Percentiles rank a stretch among this genome's conserved stretches.
Evolutionary conservation across 352 stramenopile genomes (phyloP).

Genomic region (Pythium phragmitis): DNA sequence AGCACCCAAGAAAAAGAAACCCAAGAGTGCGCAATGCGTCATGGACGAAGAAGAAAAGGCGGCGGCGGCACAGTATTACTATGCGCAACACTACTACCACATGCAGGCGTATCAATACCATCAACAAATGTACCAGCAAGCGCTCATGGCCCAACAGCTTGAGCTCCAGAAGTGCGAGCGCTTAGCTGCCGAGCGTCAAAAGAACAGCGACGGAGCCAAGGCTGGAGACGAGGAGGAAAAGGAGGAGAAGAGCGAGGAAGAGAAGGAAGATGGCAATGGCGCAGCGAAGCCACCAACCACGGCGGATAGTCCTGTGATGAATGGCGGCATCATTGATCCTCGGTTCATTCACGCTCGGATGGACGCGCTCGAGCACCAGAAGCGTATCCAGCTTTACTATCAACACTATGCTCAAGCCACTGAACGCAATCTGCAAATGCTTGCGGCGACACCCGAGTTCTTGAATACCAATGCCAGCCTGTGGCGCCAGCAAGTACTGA

Average conservation of each 20-base stretch:
- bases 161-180: conserved; percentile 18
- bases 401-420: conserved; percentile 43
- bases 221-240: neutral
- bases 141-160: conserved; percentile 40
- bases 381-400: conserved; percentile 51
- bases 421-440: conserved; percentile 52
- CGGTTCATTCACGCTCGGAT: conserved; percentile 61
- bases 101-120: conserved; percentile 46
- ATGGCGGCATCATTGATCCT: conserved; percentile 52
- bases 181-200: neutral
- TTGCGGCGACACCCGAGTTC: conserved; percentile 50
- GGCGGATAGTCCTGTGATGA: conserved; percentile 20
- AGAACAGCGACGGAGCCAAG: neutral
- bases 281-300: neutral
- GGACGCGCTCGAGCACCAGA: conserved; percentile 50
- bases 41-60: conserved; percentile 18
- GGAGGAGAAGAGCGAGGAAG: neutral
- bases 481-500: conserved; percentile 46
- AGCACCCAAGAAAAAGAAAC: conserved; percentile 16
- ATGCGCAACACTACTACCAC: conserved; percentile 41
- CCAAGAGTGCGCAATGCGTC: neutral
- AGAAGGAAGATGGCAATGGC: neutral
- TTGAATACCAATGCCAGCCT: conserved; percentile 35
- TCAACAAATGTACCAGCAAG: conserved; percentile 68
- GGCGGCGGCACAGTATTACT: conserved; percentile 23